Evolutionary conservation across 2,329 filamentous ascomycete genomes (phyloP).

Genomic region (Fusarium devonianum): DNA sequence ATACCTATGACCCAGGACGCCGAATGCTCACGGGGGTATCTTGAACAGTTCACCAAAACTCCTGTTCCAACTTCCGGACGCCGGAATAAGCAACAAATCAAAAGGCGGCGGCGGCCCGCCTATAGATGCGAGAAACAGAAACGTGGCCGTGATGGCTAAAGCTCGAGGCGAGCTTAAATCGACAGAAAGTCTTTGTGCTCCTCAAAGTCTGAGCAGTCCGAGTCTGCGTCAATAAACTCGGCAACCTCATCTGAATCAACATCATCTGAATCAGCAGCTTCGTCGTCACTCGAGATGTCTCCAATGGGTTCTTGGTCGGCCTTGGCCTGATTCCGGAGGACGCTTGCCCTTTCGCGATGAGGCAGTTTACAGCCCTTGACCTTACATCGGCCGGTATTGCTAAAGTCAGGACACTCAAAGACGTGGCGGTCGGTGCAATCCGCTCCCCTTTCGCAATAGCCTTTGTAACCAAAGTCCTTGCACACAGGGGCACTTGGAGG

Average conservation of each 20-base stretch:
- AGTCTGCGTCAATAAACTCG: constrained; percentile 67
- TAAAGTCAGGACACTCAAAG: constrained; percentile 93
- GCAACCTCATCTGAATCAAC: constrained; percentile 79
- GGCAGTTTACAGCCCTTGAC: constrained; percentile 82
- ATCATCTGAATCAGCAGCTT: constrained; percentile 75
- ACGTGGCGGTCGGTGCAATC: constrained; percentile 84
- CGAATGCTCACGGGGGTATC: constrained; percentile 33
- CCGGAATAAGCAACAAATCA: constrained; percentile 26
- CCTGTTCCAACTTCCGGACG: constrained; percentile 29
- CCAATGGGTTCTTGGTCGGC: constrained; percentile 64
- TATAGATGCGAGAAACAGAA: constrained; percentile 7
- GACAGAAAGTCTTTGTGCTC: constrained; percentile 67
- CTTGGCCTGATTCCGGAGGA: constrained; percentile 72
- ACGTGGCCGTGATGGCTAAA: not conserved
- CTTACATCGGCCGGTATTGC: constrained; percentile 86
- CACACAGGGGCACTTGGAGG: constrained; percentile 82
- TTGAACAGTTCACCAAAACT: constrained; percentile 32
- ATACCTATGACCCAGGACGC: constrained; percentile 13
- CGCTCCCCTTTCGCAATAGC: constrained; percentile 86
- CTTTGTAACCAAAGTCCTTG: constrained; percentile 81
- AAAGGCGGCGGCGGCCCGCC: constrained; percentile 5
- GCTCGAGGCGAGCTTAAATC: constrained; percentile 45
- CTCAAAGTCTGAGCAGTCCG: constrained; percentile 62
- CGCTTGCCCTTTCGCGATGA: constrained; percentile 87
- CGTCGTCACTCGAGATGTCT: constrained; percentile 82